Evolutionary conservation across 1,139 yeast genomes (phyloP).

Genomic region (Debaryomyces subglobosus): DNA sequence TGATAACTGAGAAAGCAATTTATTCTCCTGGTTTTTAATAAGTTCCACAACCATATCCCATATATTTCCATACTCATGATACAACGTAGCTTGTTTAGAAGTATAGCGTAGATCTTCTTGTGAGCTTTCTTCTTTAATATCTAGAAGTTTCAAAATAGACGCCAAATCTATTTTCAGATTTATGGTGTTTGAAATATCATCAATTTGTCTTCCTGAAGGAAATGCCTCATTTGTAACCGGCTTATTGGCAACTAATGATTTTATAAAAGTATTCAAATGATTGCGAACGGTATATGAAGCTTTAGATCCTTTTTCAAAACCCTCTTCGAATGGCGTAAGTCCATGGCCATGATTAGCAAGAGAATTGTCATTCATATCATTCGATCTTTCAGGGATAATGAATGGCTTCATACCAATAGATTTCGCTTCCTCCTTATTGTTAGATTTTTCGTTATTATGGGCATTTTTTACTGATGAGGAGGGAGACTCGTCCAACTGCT

Average conservation of each 20-base stretch:
- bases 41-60: conserved; percentile 39
- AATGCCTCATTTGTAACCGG: background rate
- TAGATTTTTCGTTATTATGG: background rate
- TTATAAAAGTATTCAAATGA: conserved; percentile 17
- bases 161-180: conserved; percentile 35
- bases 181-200: conserved; percentile 40
- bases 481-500: background rate
- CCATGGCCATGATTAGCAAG: conserved; percentile 28
- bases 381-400: conserved; percentile 17
- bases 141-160: conserved; percentile 36
- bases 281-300: conserved; percentile 31
- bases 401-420: conserved; percentile 32
- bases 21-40: conserved; percentile 1
- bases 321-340: conserved; percentile 37
- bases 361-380: conserved; percentile 11
- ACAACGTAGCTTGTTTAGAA: conserved; percentile 32
- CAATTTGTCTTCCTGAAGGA: conserved; percentile 19
- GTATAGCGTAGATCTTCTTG: conserved; percentile 27
- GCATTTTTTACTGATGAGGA: background rate
- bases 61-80: conserved; percentile 31
- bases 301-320: conserved; percentile 37
- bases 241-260: background rate
- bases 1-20: conserved; percentile 2
- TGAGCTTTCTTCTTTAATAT: conserved; percentile 34
- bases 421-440: background rate